Conservation (phyloP, 805 yeast species). For the Wickerhamomyces hampshirensis region DNA sequence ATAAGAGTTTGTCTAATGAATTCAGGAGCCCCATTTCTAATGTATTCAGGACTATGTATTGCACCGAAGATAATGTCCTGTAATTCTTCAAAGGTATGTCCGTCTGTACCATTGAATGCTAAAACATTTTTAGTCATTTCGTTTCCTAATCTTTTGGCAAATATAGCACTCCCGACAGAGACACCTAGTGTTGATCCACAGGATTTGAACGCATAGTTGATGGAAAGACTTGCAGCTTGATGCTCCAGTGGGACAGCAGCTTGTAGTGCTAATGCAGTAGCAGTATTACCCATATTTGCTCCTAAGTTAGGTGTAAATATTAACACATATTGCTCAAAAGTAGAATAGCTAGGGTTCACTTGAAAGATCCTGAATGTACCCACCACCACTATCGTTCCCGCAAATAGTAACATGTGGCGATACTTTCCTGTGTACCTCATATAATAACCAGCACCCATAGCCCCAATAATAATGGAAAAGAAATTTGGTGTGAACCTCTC, state of each 20-base stretch:
- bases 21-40: constrained; percentile 47
- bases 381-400: constrained; percentile 39
- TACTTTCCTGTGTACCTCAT: constrained; percentile 61
- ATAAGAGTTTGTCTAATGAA: constrained; percentile 41
- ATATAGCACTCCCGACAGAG: constrained; percentile 58
- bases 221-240: constrained; percentile 61
- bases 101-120: constrained; percentile 22
- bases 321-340: constrained; percentile 38
- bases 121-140: constrained; percentile 27
- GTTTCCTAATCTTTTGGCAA: constrained; percentile 38
- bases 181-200: constrained; percentile 62
- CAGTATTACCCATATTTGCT: constrained; percentile 52
- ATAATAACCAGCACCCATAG: constrained; percentile 55
- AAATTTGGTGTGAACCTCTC: constrained; percentile 53
- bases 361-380: constrained; percentile 37
- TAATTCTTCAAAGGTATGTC: constrained; percentile 35
- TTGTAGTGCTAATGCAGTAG: constrained; percentile 58
- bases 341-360: constrained; percentile 27
- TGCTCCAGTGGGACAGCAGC: constrained; percentile 61
- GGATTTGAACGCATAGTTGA: constrained; percentile 58
- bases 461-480: constrained; percentile 49
- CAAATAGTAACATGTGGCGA: constrained; percentile 36
- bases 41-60: constrained; percentile 48
- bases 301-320: constrained; percentile 47
- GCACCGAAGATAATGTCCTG: constrained; percentile 43